These are phyloP conservation scores for Hyaloscypha hepaticicola DNA, from an alignment of 495 filamentous ascomycete genomes.

Conservation along the genomic window DNA sequence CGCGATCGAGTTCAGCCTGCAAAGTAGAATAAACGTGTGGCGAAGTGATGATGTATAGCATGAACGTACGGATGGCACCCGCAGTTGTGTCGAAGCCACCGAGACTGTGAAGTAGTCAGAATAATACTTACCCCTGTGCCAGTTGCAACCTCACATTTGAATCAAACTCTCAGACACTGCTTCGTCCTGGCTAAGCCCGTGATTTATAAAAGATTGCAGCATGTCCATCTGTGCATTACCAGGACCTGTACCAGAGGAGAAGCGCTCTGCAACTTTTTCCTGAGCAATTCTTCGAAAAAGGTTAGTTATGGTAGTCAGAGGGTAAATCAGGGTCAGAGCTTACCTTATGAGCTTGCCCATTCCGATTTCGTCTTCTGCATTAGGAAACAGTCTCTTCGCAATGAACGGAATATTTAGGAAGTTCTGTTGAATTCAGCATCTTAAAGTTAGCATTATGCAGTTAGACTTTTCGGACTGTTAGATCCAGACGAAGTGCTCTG, in stretches of 20 bases:
- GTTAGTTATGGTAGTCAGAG: background rate
- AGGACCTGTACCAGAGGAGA: constrained; percentile 24
- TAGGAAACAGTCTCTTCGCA: background rate
- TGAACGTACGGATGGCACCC: constrained; percentile 53
- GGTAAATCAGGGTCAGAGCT: background rate
- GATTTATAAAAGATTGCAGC: constrained; percentile 42
- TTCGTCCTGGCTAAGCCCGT: constrained; percentile 41
- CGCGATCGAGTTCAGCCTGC: constrained; percentile 15
- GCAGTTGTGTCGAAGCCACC: constrained; percentile 65
- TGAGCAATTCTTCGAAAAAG: constrained; percentile 15
- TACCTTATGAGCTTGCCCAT: constrained; percentile 18
- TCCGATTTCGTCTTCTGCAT: constrained; percentile 3
- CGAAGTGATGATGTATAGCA: constrained; percentile 45
- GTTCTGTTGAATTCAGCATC: too few relatives aligned
- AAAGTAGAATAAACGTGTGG: constrained; percentile 13
- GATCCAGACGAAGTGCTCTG: too few relatives aligned
- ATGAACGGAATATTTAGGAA: too few relatives aligned
- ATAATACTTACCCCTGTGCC: too few relatives aligned
- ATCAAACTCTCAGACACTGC: constrained; percentile 41
- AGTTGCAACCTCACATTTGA: too few relatives aligned
- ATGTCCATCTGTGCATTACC: constrained; percentile 38
- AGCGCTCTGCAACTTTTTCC: constrained; percentile 34
- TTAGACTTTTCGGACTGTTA: too few relatives aligned
- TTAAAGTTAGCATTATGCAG: too few relatives aligned
- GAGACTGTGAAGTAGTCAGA: too few relatives aligned